Conservation (phyloP, 2,329 filamentous ascomycete species). For the Cadophora gregata region DNA sequence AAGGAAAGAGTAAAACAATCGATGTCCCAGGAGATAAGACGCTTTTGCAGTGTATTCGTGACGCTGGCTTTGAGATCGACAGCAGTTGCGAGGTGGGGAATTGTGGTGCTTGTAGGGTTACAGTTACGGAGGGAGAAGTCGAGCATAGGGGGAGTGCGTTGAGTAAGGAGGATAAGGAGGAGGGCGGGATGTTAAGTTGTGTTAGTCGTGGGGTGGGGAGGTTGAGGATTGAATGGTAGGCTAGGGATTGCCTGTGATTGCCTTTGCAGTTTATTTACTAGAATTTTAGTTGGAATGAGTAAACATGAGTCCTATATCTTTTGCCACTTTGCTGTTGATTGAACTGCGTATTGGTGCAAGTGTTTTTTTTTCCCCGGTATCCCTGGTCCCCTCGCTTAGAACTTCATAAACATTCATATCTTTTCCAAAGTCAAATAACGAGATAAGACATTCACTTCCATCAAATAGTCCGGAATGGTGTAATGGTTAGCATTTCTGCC, state of each 20-base stretch:
- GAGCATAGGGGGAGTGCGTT: constrained; percentile 49
- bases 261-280: too few relatives aligned
- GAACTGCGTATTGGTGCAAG: too few relatives aligned
- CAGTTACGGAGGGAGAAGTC: constrained; percentile 46
- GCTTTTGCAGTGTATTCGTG: constrained; percentile 49
- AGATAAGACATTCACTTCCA: not conserved
- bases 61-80: constrained; percentile 48
- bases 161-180: constrained; percentile 44
- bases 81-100: constrained; percentile 51
- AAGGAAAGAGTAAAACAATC: constrained; percentile 43
- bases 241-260: not conserved
- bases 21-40: constrained; percentile 50
- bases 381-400: not conserved
- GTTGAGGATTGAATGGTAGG: constrained; percentile 18
- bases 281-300: too few relatives aligned
- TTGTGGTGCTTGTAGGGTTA: constrained; percentile 50
- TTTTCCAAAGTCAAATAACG: not conserved
- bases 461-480: not conserved
- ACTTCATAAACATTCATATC: not conserved
- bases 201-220: constrained; percentile 32
- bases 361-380: not conserved
- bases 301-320: too few relatives aligned
- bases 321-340: too few relatives aligned
- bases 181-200: constrained; percentile 31
- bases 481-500: constrained; percentile 8